These are phyloP conservation scores for Dioscorea zingiberensis DNA, from an alignment of 106 monocot genomes.

Conservation along the genomic window DNA sequence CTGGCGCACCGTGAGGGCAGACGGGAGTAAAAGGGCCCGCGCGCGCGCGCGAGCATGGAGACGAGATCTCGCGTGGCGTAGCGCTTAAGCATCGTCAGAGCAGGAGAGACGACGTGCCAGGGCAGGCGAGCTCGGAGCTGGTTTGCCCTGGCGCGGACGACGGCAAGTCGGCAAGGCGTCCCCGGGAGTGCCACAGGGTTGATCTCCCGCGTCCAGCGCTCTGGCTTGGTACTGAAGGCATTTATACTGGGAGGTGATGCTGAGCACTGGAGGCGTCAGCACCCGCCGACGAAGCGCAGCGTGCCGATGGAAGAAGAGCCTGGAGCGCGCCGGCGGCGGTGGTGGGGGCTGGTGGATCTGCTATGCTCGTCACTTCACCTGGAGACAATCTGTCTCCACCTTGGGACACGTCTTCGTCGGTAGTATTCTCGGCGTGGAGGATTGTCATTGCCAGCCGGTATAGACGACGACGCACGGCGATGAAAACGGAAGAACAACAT, in stretches of 20 bases:
- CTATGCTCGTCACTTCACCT: constrained; percentile 22
- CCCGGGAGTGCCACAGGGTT: constrained; percentile 65
- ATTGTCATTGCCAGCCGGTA: background rate
- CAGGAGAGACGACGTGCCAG: constrained; percentile 64
- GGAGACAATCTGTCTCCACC: constrained; percentile 24
- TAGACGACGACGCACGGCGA: background rate
- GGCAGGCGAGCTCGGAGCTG: constrained; percentile 58
- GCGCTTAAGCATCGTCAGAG: constrained; percentile 57
- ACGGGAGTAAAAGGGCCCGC: constrained; percentile 56
- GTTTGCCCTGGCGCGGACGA: constrained; percentile 58
- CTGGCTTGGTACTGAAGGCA: constrained; percentile 23
- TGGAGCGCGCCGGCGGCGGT: constrained; percentile 51
- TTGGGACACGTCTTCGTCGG: constrained; percentile 29
- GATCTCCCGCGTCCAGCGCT: constrained; percentile 53
- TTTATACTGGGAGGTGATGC: too few species aligned
- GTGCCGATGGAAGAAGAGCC: constrained; percentile 84
- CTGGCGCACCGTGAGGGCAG: constrained; percentile 54
- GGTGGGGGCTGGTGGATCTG: constrained; percentile 41
- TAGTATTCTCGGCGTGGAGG: constrained; percentile 28
- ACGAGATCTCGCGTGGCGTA: constrained; percentile 61
- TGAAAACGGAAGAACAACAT: background rate
- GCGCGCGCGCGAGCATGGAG: constrained; percentile 57
- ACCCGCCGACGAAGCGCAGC: constrained; percentile 68
- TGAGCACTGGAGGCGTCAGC: constrained; percentile 77
- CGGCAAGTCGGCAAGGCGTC: constrained; percentile 65